Evolutionary conservation across 169 alveolate genomes (phyloP).

Genomic region (Plasmodium falciparum): DNA sequence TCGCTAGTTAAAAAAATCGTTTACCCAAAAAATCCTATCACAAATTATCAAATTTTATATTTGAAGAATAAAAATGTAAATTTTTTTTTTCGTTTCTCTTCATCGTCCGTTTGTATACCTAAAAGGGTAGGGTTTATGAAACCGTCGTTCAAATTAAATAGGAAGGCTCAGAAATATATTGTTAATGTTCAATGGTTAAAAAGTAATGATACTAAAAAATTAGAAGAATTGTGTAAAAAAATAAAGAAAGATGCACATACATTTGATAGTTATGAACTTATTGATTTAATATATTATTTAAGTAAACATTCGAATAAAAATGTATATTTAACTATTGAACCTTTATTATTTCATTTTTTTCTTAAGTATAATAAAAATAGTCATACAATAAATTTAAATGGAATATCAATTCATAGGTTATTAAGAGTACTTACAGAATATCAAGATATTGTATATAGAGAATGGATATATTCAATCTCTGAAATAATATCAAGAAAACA

Average conservation of each 20-base stretch:
- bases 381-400: conserved; percentile 47
- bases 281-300: conserved; percentile 52
- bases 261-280: conserved; percentile 70
- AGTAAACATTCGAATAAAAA: conserved; percentile 56
- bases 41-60: neutral
- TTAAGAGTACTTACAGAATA: conserved; percentile 84
- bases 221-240: conserved; percentile 64
- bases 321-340: conserved; percentile 67
- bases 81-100: neutral
- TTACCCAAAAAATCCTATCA: conserved; percentile 11
- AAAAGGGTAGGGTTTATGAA: conserved; percentile 74
- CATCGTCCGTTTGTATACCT: conserved; percentile 13
- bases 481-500: conserved; percentile 81
- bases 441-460: conserved; percentile 86
- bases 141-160: conserved; percentile 65
- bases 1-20: conserved; percentile 7
- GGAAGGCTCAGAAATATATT: conserved; percentile 73
- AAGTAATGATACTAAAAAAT: conserved; percentile 44
- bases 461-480: conserved; percentile 86
- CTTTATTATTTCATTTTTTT: conserved; percentile 72
- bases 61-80: conserved; percentile 31
- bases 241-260: conserved; percentile 63
- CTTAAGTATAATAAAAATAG: conserved; percentile 36
- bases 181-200: conserved; percentile 74
- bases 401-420: conserved; percentile 78